Conservation (phyloP, 2,329 filamentous ascomycete genomes). For the Aspergillus floridensis region DNA sequence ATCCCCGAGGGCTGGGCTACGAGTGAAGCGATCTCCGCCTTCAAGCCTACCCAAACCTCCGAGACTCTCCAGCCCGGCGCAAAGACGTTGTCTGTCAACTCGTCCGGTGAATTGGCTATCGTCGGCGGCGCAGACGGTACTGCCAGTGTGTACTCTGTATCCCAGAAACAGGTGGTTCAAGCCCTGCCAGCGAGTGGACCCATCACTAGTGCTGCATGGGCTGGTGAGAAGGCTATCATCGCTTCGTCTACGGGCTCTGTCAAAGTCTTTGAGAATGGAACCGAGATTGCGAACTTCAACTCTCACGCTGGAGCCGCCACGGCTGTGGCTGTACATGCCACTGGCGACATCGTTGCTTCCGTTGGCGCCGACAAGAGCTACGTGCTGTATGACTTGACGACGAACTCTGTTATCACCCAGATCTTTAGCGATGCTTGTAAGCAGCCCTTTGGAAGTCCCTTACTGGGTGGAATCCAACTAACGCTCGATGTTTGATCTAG, state of each 20-base stretch:
- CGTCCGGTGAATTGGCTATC: slow-evolving; percentile 64
- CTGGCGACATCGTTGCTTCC: slow-evolving; percentile 77
- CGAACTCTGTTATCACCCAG: slow-evolving; percentile 68
- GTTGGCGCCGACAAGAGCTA: slow-evolving; percentile 91
- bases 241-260: slow-evolving; percentile 73
- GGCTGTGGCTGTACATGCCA: slow-evolving; percentile 76
- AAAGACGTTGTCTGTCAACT: slow-evolving; percentile 57
- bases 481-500: slow-evolving; percentile 43
- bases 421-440: slow-evolving; percentile 77
- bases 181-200: slow-evolving; percentile 63
- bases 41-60: slow-evolving; percentile 53
- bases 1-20: slow-evolving; percentile 83
- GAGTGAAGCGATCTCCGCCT: slow-evolving; percentile 64
- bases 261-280: slow-evolving; percentile 73
- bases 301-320: slow-evolving; percentile 81
- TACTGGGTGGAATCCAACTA: neutral
- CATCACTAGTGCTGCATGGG: slow-evolving; percentile 62
- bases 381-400: slow-evolving; percentile 77
- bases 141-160: slow-evolving; percentile 74
- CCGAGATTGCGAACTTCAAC: slow-evolving; percentile 66
- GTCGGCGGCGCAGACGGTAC: slow-evolving; percentile 73
- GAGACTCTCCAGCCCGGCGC: slow-evolving; percentile 61
- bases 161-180: slow-evolving; percentile 70
- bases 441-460: slow-evolving; percentile 29
- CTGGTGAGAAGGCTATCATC: slow-evolving; percentile 65